These are phyloP conservation scores for Colletotrichum sidae DNA, from an alignment of 2,329 filamentous ascomycete species.

Conservation along the genomic window DNA sequence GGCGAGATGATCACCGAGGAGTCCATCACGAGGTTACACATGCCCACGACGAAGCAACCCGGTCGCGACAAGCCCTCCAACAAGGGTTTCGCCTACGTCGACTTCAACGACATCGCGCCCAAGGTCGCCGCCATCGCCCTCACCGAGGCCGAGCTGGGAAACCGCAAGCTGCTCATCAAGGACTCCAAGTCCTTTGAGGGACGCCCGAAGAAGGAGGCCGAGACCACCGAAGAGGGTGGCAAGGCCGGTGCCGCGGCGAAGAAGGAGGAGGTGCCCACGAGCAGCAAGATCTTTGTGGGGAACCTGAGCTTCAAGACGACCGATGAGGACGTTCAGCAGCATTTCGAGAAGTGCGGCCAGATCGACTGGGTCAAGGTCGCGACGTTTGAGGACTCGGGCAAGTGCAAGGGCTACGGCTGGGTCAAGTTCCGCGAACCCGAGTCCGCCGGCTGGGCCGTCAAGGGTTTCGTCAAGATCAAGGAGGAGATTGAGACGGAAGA, in stretches of 20 bases:
- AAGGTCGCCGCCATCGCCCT: constrained; percentile 84
- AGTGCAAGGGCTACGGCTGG: constrained; percentile 98
- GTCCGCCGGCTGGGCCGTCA: constrained; percentile 77
- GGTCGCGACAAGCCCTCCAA: constrained; percentile 68
- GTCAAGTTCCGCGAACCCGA: constrained; percentile 87
- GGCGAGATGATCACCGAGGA: constrained; percentile 73
- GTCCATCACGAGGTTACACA: constrained; percentile 85
- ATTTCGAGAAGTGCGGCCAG: constrained; percentile 87
- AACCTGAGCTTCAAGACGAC: constrained; percentile 87
- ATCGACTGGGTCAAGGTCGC: constrained; percentile 88
- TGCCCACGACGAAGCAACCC: constrained; percentile 73
- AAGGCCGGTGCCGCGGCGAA: constrained; percentile 41
- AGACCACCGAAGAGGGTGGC: constrained; percentile 39
- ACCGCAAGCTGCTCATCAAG: constrained; percentile 91
- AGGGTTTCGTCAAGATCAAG: constrained; percentile 81
- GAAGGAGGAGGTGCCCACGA: constrained; percentile 60
- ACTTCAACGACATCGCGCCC: constrained; percentile 79
- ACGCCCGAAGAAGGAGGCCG: constrained; percentile 76
- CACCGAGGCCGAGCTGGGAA: constrained; percentile 83
- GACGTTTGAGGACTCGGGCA: constrained; percentile 95
- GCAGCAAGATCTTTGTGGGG: constrained; percentile 89
- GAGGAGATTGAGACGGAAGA: constrained; percentile 73
- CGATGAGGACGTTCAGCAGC: constrained; percentile 81
- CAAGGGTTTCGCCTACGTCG: constrained; percentile 96
- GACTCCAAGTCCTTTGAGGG: constrained; percentile 90